Conservation (phyloP, 1,284 basidiomycete species). For the Ustanciosporium gigantosporum region DNA sequence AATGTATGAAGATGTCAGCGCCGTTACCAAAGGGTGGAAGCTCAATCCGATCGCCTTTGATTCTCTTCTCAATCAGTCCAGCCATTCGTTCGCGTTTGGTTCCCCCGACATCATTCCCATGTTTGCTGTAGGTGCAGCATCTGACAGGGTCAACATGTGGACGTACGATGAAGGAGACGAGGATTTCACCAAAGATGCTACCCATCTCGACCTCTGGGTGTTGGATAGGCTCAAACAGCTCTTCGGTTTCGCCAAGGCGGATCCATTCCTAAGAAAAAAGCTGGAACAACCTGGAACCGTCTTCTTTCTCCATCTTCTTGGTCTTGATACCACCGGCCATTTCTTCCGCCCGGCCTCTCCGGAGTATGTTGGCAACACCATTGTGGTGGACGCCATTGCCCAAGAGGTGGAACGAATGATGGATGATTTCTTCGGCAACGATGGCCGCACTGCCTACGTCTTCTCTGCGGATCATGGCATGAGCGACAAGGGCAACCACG, state of each 20-base stretch:
- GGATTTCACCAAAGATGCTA: conserved; percentile 69
- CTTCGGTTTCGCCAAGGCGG: conserved; percentile 14
- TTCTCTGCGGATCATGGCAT: conserved; percentile 92
- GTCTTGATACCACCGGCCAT: conserved; percentile 84
- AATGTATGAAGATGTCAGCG: conserved; percentile 90
- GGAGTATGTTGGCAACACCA: conserved; percentile 86
- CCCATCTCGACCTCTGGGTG: conserved; percentile 78
- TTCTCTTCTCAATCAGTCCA: conserved; percentile 83
- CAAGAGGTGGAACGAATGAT: conserved; percentile 71
- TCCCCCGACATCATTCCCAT: conserved; percentile 88
- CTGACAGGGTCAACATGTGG: conserved; percentile 74
- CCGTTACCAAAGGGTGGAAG: conserved; percentile 87
- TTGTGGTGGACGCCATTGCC: conserved; percentile 78
- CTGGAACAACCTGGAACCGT: conserved; percentile 69
- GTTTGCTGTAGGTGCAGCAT: conserved; percentile 74
- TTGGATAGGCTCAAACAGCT: conserved; percentile 70
- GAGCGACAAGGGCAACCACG: conserved; percentile 85
- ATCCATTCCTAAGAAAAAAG: conserved; percentile 62
- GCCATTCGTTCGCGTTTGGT: conserved; percentile 78
- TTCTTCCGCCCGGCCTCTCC: conserved; percentile 82
- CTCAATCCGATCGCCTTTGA: conserved; percentile 87
- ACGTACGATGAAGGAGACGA: conserved; percentile 76
- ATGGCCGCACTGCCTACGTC: conserved; percentile 72
- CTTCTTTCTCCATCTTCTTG: conserved; percentile 83
- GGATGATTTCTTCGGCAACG: conserved; percentile 68